Evolutionary conservation across 1,284 basidiomycete genomes (phyloP), one percentile per base, ranked within the genome.

Genomic region (Coniferiporia weirii): DNA sequence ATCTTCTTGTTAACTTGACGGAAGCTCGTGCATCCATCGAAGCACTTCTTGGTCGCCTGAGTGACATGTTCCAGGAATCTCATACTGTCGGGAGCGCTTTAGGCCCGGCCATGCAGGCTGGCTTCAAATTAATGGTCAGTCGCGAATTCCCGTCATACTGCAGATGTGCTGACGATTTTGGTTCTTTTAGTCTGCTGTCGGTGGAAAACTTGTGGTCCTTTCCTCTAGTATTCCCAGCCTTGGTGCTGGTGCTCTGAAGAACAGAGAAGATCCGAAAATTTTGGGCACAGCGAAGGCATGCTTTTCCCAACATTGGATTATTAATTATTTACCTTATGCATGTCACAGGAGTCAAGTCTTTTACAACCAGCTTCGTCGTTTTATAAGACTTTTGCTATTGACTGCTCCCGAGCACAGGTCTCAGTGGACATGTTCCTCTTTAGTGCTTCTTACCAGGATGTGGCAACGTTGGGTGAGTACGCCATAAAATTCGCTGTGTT

Each of bases 371-470:
- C 91, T 0, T 92, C 91, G 36, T 83, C 89, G 7, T 99, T 98
- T 79, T 99, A 98, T 82, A 99, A 99, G 80, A 95, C 93, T 0
- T 98, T 99, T 67, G 94, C 97, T 17, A 99, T 99, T 70, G 96
- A 99, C 67, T 99, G 96, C 73, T 98, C 96, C 7, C 87, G 96
- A 65, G 89, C 91, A 8, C 97, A 99, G 73, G 91, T 99, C 43
- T 95, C 95, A 0, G 95, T 99, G 57, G 96, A 99, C 73, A 98
- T 99, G 96, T 99, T 98, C 87, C 79, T 99, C 56, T 98, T 98
- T 76, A 91, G 91, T 62, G 82, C 93, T 13, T 79, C 82, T 27
- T 99, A 99, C 72, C 95, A 96, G 65, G 97, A 99, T 73, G 93
- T 99, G 44, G 94, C 97, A 1, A 95, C 89, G 60, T 79, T 97